A percentile compares a stretch with the other conserved stretches of the same genome.
These are phyloP conservation scores for Hysterium pulicare DNA, from an alignment of 2,329 filamentous ascomycete genomes.

Conservation along the genomic window DNA sequence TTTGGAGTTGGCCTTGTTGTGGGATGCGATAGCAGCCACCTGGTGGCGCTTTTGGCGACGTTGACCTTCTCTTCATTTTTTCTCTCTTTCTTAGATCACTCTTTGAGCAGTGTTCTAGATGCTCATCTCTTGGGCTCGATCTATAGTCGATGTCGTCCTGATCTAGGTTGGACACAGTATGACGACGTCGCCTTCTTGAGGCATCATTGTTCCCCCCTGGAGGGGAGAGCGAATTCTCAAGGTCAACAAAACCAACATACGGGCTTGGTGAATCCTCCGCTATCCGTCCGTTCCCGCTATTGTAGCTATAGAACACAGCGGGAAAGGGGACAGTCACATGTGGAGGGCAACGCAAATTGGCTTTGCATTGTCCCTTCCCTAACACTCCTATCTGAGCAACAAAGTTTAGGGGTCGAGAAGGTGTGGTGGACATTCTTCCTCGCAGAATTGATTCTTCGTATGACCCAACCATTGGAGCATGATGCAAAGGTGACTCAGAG, in stretches of 20 bases:
- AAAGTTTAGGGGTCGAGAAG: conserved; percentile 89
- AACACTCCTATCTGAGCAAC: conserved; percentile 92
- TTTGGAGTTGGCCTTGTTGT: conserved; percentile 88
- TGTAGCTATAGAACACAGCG: conserved; percentile 94
- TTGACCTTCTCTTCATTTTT: conserved; percentile 57
- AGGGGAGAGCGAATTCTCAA: conserved; percentile 72
- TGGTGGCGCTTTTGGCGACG: conserved; percentile 64
- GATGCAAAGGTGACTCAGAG: conserved; percentile 77
- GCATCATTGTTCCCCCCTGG: conserved; percentile 42
- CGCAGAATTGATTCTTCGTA: conserved; percentile 96
- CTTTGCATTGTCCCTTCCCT: conserved; percentile 82
- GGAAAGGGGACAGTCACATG: conserved; percentile 90
- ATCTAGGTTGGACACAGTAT: conserved; percentile 19
- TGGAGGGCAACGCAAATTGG: conserved; percentile 77
- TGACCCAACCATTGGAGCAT: conserved; percentile 94
- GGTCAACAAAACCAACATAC: conserved; percentile 88
- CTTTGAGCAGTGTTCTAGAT: conserved; percentile 12
- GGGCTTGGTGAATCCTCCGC: conserved; percentile 86
- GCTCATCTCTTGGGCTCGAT: conserved; percentile 16
- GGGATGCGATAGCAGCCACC: conserved; percentile 93
- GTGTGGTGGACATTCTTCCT: conserved; percentile 93
- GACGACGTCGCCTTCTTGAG: conserved; percentile 40
- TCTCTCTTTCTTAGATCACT: conserved; percentile 46
- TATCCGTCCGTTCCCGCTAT: conserved; percentile 63
- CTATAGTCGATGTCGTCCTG: conserved; percentile 25